phyloP scores from a whole-genome alignment of 257 asterid species.

The Nicotiana tabacum region DNA sequence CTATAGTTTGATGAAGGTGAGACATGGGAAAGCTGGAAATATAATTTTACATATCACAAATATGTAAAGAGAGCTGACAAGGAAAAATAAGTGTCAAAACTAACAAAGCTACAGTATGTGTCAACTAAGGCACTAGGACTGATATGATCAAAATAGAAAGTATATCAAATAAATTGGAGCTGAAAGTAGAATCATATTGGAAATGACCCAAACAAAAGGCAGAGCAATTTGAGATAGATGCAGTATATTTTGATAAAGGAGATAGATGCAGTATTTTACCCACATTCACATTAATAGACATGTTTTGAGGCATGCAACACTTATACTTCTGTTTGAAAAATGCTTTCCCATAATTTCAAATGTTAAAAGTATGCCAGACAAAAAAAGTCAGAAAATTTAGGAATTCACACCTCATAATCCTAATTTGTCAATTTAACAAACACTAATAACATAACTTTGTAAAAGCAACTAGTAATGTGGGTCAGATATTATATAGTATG shows the following conservation, averaged over 20 bases:
- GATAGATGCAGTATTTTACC: conserved; percentile 2
- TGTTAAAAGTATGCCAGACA: not conserved
- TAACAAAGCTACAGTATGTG: not conserved
- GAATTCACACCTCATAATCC: not conserved
- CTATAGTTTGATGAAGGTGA: not conserved
- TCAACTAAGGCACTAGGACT: not conserved
- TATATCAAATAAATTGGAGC: not conserved
- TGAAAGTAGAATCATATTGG: not conserved
- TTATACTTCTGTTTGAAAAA: not conserved
- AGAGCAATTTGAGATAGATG: not conserved
- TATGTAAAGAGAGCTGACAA: not conserved
- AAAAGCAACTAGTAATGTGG: not conserved
- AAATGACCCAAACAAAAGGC: not conserved
- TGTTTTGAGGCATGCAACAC: not conserved
- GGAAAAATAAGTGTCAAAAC: not conserved
- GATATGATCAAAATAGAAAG: not conserved
- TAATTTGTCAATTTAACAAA: not conserved
- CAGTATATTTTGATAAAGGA: not conserved
- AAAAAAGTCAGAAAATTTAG: not conserved
- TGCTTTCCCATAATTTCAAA: not conserved
- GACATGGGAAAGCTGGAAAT: not conserved
- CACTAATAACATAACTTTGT: not conserved
- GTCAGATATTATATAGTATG: not conserved
- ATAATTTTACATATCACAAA: not conserved
- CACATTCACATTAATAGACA: not conserved